phyloP scores from a whole-genome alignment of 2,329 filamentous ascomycete species.

The Aspergillus sojae region DNA sequence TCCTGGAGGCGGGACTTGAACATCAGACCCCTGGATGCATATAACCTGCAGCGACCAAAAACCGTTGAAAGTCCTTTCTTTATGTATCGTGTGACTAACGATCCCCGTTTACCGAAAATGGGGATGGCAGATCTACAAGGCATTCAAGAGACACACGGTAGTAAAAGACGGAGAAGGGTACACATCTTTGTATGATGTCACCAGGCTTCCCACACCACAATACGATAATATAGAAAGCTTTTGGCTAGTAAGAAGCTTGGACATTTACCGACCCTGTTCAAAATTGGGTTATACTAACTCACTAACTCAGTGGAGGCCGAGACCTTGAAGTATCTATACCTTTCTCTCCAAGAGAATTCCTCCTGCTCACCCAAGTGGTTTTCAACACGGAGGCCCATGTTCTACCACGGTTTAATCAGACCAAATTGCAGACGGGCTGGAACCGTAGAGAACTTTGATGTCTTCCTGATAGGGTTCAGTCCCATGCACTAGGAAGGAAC shows the following conservation, averaged over 20 bases:
- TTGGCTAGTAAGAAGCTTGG: slow-evolving; percentile 66
- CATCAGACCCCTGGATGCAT: slow-evolving; percentile 74
- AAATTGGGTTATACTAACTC: not conserved
- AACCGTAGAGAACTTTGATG: not conserved
- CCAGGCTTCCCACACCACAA: slow-evolving; percentile 64
- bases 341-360: slow-evolving; percentile 80
- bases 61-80: slow-evolving; percentile 91
- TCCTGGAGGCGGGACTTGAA: slow-evolving; percentile 75
- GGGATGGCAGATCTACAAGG: slow-evolving; percentile 96
- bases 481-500: no score
- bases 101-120: slow-evolving; percentile 82
- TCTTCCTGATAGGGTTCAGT: no score
- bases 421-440: slow-evolving; percentile 10
- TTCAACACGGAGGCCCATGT: slow-evolving; percentile 90
- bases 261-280: no score
- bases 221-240: slow-evolving; percentile 97
- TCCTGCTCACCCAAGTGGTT: slow-evolving; percentile 81
- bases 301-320: slow-evolving; percentile 55
- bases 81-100: slow-evolving; percentile 94
- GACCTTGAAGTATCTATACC: slow-evolving; percentile 92
- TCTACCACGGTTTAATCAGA: slow-evolving; percentile 13
- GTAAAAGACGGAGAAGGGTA: slow-evolving; percentile 71
- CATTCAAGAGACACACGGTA: slow-evolving; percentile 79
- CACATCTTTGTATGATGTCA: slow-evolving; percentile 75
- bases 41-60: slow-evolving; percentile 91